Evolutionary conservation across 1,284 basidiomycete genomes (phyloP), one percentile per base, ranked within the genome.

Genomic region (Veloporphyrellus conicus): DNA sequence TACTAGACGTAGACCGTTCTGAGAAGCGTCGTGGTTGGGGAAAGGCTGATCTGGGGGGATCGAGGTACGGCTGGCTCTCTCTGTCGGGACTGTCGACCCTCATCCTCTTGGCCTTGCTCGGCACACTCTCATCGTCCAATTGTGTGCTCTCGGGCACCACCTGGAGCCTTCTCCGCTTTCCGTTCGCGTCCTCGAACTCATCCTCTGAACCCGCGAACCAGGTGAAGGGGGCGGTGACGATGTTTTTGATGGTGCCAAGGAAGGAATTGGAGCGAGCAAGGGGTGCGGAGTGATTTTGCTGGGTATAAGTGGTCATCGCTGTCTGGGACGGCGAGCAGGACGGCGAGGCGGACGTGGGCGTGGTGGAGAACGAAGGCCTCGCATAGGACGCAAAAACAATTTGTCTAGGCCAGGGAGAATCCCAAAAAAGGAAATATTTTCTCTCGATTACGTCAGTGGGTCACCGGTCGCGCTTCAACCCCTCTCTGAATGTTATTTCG

Each of bases 211-310:
- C 64, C 54, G 66, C 64, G 54, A 83, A 75, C 82, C 83, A 83
- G 53, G 71, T 58, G 53, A 85, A 71, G 38, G 83, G 81, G 14
- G 79, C 77, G 16, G 81, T 75, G 54, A 85, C 81, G 62, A 84
- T 70, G 66, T 71, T 78, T 70, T 78, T 84, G 63, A 85, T 73
- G 33, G 77, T 63, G 39, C 77, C 78, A 43, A 82, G 61, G 54
- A 82, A 70, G 27, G 79, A 79, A 16, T 70, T 74, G 19, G 73
- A 71, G 54, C 79, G 77, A 56, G 63, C 63, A 39, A 76, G 57
- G 10, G 68, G 46, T 6, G 32, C 35, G 2, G 53, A 11, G 11
- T 50, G 64, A 42, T 66, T 51, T 34, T 54, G 54, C 1, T 60
- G 63, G 55, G 63, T 66, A 65, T 68, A 52, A 0, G 61, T 49